These are phyloP conservation scores for Umbelopsis ramanniana DNA, from an alignment of 192 early-diverging fungal genomes.

Conservation along the genomic window DNA sequence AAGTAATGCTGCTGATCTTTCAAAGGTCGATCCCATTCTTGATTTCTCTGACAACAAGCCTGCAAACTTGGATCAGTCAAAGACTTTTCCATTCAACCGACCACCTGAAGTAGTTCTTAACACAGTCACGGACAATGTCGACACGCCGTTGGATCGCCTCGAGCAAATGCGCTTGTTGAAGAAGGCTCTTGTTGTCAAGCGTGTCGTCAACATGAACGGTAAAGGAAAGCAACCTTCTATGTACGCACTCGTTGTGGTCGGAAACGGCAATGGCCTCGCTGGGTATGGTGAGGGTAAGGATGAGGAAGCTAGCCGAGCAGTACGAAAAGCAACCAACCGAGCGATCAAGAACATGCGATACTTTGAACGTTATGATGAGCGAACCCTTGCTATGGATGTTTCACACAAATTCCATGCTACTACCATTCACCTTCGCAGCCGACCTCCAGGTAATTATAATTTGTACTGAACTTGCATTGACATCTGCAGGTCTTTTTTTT, in stretches of 20 bases:
- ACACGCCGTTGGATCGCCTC: conserved; percentile 50
- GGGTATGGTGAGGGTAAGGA: conserved; percentile 94
- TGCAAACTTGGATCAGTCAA: conserved; percentile 32
- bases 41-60: conserved; percentile 34
- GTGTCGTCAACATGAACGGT: conserved; percentile 78
- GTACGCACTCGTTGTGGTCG: conserved; percentile 94
- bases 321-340: conserved; percentile 83
- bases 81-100: conserved; percentile 32
- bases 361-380: conserved; percentile 89
- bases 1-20: conserved; percentile 27
- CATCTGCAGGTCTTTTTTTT: no score
- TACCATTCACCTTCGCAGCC: conserved; percentile 74
- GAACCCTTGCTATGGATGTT: conserved; percentile 90
- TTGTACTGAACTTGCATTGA: no score
- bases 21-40: conserved; percentile 37
- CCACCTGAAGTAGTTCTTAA: conserved; percentile 37
- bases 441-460: conserved; percentile 75
- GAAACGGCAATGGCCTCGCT: conserved; percentile 88
- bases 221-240: conserved; percentile 82
- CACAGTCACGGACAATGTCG: conserved; percentile 36
- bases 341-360: conserved; percentile 89
- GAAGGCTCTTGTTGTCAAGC: conserved; percentile 73
- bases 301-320: conserved; percentile 74
- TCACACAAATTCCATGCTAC: conserved; percentile 91
- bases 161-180: conserved; percentile 66